Percentiles rank a stretch among this genome's conserved stretches.
Evolutionary conservation across 345 rosid species (phyloP).

Genomic region (Hibiscus mutabilis): DNA sequence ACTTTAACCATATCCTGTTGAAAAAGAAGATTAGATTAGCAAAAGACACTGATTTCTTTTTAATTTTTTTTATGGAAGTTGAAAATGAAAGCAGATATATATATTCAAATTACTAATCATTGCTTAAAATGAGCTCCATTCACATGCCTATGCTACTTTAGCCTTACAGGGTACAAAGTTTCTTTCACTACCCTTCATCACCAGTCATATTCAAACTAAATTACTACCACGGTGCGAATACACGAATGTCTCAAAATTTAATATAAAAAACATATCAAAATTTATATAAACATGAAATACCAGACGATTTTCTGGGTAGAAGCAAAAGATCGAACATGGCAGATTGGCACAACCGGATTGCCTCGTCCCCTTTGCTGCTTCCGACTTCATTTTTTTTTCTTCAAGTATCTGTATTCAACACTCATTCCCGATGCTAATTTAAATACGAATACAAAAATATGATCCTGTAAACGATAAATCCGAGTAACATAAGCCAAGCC

Average conservation of each 20-base stretch:
- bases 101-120: not conserved
- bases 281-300: too few species aligned
- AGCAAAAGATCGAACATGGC: not conserved
- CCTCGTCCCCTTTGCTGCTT: too few species aligned
- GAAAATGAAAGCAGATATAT: not conserved
- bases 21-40: not conserved
- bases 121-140: constrained; percentile 4
- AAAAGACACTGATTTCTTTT: not conserved
- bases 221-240: not conserved
- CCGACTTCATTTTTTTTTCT: too few species aligned
- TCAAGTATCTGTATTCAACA: too few species aligned
- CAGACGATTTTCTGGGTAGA: too few species aligned
- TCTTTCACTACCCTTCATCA: not conserved
- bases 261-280: too few species aligned
- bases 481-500: not conserved
- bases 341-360: not conserved
- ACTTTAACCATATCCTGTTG: not conserved
- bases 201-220: not conserved
- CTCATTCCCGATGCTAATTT: too few species aligned
- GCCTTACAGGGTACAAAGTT: not conserved
- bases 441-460: too few species aligned
- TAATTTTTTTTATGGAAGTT: not conserved
- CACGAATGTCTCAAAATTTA: too few species aligned
- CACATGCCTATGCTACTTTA: not conserved
- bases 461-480: not conserved